phyloP scores from a whole-genome alignment of 202 grass and related monocot genomes.

The Schoenoplectus triqueter region DNA sequence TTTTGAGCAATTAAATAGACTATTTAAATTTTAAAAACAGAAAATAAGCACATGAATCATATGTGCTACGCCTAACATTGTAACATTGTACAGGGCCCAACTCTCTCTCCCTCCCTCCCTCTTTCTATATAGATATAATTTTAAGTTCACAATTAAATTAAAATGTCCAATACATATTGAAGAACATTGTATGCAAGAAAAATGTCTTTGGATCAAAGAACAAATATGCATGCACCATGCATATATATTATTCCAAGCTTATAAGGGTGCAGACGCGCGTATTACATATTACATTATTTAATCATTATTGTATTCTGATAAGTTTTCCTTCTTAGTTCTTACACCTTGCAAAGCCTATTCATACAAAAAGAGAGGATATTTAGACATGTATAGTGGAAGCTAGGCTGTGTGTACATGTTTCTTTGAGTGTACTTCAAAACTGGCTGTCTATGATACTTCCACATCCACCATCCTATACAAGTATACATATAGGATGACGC shows the following conservation, averaged over 20 bases:
- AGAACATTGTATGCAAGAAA: too few relatives aligned
- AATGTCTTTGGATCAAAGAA: too few relatives aligned
- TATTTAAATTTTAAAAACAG: too few relatives aligned
- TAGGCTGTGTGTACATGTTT: constrained; percentile 45
- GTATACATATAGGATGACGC: constrained; percentile 6
- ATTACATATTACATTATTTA: constrained; percentile 15
- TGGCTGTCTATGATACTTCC: constrained; percentile 42
- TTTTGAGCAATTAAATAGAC: too few relatives aligned
- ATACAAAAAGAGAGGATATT: constrained; percentile 34
- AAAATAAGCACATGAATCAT: too few relatives aligned
- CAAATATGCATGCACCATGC: not conserved
- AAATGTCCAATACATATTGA: too few relatives aligned
- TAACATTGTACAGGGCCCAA: too few relatives aligned
- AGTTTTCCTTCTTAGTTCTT: constrained; percentile 22
- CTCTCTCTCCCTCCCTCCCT: too few relatives aligned
- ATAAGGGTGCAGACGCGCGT: not conserved
- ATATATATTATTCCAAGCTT: constrained; percentile 23
- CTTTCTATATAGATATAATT: too few relatives aligned
- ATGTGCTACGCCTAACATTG: too few relatives aligned
- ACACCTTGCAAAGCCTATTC: constrained; percentile 33
- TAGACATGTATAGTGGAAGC: constrained; percentile 41
- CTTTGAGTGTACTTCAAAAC: constrained; percentile 98
- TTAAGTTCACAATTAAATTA: too few relatives aligned
- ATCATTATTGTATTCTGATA: not conserved
- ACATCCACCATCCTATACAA: constrained; percentile 47